phyloP scores from a whole-genome alignment of 2,329 filamentous ascomycete genomes.

The Sordariomycetes sp. region DNA sequence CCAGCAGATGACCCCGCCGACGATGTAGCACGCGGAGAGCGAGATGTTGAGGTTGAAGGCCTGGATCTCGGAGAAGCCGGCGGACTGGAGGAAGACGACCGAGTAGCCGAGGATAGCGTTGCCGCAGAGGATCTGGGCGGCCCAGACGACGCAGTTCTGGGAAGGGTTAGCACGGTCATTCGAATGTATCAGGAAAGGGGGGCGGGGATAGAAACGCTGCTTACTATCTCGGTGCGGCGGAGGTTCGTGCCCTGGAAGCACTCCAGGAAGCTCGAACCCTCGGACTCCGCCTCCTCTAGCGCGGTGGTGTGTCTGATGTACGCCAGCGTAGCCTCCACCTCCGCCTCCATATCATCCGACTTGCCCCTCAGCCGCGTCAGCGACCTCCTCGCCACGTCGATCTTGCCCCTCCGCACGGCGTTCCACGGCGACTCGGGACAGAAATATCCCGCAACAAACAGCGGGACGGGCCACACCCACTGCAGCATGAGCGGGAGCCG shows the following conservation, averaged over 20 bases:
- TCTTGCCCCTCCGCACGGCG: slow-evolving; percentile 57
- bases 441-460: slow-evolving; percentile 55
- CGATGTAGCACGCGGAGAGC: slow-evolving; percentile 26
- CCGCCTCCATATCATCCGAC: slow-evolving; percentile 43
- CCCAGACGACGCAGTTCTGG: slow-evolving; percentile 46
- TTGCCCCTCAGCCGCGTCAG: slow-evolving; percentile 43
- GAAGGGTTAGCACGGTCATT: neutral
- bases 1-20: slow-evolving; percentile 27
- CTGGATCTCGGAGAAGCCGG: slow-evolving; percentile 40
- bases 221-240: slow-evolving; percentile 61
- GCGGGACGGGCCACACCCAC: slow-evolving; percentile 67
- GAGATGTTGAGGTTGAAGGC: slow-evolving; percentile 39
- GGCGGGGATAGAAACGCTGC: neutral
- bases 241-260: slow-evolving; percentile 74
- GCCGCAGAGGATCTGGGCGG: slow-evolving; percentile 52
- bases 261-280: slow-evolving; percentile 65
- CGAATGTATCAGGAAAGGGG: neutral
- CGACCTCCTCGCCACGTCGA: slow-evolving; percentile 54
- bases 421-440: slow-evolving; percentile 66
- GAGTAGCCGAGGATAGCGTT: slow-evolving; percentile 57
- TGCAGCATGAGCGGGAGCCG: slow-evolving; percentile 62
- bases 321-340: slow-evolving; percentile 62
- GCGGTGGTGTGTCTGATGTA: slow-evolving; percentile 90
- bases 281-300: slow-evolving; percentile 64
- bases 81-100: slow-evolving; percentile 51